Evolutionary conservation across 2,329 filamentous ascomycete genomes (phyloP).

Genomic region (Amphichorda felina): DNA sequence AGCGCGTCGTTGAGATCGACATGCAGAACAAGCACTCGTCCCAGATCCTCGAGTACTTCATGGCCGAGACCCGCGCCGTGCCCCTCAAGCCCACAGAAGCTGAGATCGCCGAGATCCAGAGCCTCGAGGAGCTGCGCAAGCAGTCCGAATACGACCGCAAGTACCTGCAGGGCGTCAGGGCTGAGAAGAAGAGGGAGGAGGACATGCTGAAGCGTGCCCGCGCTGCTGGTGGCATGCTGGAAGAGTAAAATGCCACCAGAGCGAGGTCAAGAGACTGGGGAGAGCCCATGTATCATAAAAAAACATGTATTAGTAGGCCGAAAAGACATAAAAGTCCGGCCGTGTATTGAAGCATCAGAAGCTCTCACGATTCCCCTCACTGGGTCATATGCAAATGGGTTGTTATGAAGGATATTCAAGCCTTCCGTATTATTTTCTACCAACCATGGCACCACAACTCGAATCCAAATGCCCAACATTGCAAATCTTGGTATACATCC

Average conservation of each 20-base stretch:
- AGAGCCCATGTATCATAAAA: too few relatives aligned
- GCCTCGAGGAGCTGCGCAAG: conserved; percentile 41
- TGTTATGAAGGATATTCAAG: too few relatives aligned
- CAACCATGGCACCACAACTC: too few relatives aligned
- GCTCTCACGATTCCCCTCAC: too few relatives aligned
- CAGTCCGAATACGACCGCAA: conserved; percentile 42
- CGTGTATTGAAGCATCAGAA: too few relatives aligned
- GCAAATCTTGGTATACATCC: too few relatives aligned
- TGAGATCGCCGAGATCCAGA: conserved; percentile 45
- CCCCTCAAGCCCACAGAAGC: conserved; percentile 43
- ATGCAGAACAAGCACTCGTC: conserved; percentile 51
- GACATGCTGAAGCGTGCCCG: conserved; percentile 30
- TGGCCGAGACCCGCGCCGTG: conserved; percentile 49
- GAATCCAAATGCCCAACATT: too few relatives aligned
- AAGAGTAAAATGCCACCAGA: conserved; percentile 15
- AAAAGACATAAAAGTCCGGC: not conserved
- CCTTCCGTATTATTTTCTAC: too few relatives aligned
- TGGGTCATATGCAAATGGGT: too few relatives aligned
- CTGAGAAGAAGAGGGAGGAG: conserved; percentile 50
- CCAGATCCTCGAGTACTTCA: conserved; percentile 50
- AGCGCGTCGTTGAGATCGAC: conserved; percentile 42
- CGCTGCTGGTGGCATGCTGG: conserved; percentile 22
- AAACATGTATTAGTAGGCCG: not conserved
- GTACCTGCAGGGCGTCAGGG: conserved; percentile 36
- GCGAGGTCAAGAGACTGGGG: not conserved